Percentiles rank a stretch among this genome's conserved stretches.
phyloP scores from a whole-genome alignment of 176 grass and related monocot species.

The Oryza australiensis region DNA sequence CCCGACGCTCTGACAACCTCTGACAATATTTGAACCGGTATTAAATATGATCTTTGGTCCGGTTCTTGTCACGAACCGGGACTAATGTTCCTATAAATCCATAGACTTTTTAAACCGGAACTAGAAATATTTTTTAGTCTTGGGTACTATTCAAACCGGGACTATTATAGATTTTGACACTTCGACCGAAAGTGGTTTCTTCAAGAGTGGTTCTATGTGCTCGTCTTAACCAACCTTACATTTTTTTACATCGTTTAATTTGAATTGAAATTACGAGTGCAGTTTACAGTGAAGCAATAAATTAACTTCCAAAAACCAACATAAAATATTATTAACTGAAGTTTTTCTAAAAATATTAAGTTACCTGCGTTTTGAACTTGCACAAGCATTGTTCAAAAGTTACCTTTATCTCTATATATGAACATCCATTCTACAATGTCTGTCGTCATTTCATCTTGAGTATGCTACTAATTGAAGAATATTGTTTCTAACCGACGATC shows the following conservation, averaged over 20 bases:
- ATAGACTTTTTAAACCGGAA: too few species aligned
- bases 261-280: background rate
- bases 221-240: background rate
- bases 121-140: too few species aligned
- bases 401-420: background rate
- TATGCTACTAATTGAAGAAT: background rate
- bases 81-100: too few species aligned
- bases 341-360: background rate
- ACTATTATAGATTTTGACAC: too few species aligned
- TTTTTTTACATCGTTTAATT: background rate
- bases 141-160: too few species aligned
- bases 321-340: background rate
- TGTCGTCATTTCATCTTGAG: background rate
- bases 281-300: background rate
- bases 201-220: background rate
- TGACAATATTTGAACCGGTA: too few species aligned
- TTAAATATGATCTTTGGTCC: too few species aligned
- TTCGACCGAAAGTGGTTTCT: too few species aligned
- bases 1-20: too few species aligned
- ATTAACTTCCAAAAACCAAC: background rate
- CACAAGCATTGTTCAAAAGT: background rate
- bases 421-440: background rate
- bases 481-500: background rate
- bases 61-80: too few species aligned
- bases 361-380: background rate